A percentile compares a stretch with the other conserved stretches of the same genome.
phyloP scores from a whole-genome alignment of 257 asterid species.

The Anisodus acutangulus region DNA sequence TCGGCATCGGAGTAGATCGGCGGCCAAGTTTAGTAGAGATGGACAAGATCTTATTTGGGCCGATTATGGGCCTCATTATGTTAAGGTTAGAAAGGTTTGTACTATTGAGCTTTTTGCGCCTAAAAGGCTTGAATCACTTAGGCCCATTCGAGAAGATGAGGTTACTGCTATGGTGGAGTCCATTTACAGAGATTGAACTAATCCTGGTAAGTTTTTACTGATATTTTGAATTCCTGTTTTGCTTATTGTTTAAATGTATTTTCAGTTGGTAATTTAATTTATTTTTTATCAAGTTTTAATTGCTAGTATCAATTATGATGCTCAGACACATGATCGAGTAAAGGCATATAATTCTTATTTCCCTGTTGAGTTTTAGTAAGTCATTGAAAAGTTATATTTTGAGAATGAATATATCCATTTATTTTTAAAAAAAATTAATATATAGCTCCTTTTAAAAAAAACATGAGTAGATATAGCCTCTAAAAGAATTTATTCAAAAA shows the following conservation, averaged over 20 bases:
- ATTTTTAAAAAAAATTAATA: no score
- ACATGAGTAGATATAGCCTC: not conserved
- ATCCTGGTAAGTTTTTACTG: conserved; percentile 42
- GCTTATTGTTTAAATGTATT: not conserved
- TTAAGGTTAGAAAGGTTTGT: conserved; percentile 77
- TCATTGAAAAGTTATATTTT: not conserved
- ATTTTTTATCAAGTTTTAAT: not conserved
- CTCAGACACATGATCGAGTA: not conserved
- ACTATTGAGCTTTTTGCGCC: conserved; percentile 73
- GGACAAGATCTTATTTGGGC: conserved; percentile 87
- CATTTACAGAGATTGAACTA: conserved; percentile 50
- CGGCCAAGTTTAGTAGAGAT: conserved; percentile 76
- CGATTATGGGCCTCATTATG: conserved; percentile 89
- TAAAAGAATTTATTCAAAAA: not conserved
- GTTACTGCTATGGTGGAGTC: conserved; percentile 78
- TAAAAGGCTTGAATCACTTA: conserved; percentile 62
- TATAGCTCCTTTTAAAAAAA: not conserved
- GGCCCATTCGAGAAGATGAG: conserved; percentile 80
- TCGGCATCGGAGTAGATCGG: conserved; percentile 73
- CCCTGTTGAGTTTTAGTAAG: not conserved
- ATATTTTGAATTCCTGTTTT: not conserved
- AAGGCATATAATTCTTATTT: no score
- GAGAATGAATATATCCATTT: not conserved
- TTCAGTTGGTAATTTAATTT: not conserved
- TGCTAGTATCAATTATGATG: not conserved